phyloP scores from a whole-genome alignment of 306 rosid species.

The Prunus armeniaca region DNA sequence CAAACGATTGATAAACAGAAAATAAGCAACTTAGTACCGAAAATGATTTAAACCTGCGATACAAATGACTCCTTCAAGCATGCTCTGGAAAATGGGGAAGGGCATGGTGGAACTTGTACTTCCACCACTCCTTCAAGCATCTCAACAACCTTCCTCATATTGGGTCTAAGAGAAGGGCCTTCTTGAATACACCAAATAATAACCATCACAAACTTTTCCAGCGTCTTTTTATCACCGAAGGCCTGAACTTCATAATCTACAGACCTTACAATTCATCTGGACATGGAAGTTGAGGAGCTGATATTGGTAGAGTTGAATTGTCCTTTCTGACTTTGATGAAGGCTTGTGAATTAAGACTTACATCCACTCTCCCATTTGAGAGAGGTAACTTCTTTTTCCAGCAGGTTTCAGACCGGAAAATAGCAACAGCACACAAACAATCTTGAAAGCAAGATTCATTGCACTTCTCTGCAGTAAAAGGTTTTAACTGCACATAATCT shows the following conservation, averaged over 20 bases:
- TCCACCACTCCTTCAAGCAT: conserved; percentile 43
- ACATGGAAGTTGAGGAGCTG: too few species aligned
- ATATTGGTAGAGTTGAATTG: not conserved
- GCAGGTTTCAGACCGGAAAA: conserved; percentile 12
- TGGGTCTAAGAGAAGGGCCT: conserved; percentile 21
- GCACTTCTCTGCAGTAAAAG: conserved; percentile 20
- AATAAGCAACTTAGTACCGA: not conserved
- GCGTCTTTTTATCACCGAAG: conserved; percentile 4
- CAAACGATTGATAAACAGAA: too few species aligned
- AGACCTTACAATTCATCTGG: too few species aligned
- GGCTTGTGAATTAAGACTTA: not conserved
- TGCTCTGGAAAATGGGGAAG: conserved; percentile 16
- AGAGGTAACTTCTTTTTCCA: conserved; percentile 51
- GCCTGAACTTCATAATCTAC: conserved; percentile 12
- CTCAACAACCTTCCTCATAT: conserved; percentile 28
- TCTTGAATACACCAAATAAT: conserved; percentile 40
- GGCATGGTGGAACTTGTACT: conserved; percentile 34
- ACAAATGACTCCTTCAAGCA: not conserved
- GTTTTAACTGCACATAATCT: conserved; percentile 7
- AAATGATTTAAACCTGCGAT: not conserved
- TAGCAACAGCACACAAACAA: conserved; percentile 35
- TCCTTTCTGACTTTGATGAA: conserved; percentile 20
- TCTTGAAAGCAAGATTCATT: conserved; percentile 30
- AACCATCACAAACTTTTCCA: conserved; percentile 19
- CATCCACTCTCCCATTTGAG: conserved; percentile 34